These are phyloP conservation scores for Xylaria sp. DNA, from an alignment of 2,329 filamentous ascomycete genomes.

Conservation along the genomic window DNA sequence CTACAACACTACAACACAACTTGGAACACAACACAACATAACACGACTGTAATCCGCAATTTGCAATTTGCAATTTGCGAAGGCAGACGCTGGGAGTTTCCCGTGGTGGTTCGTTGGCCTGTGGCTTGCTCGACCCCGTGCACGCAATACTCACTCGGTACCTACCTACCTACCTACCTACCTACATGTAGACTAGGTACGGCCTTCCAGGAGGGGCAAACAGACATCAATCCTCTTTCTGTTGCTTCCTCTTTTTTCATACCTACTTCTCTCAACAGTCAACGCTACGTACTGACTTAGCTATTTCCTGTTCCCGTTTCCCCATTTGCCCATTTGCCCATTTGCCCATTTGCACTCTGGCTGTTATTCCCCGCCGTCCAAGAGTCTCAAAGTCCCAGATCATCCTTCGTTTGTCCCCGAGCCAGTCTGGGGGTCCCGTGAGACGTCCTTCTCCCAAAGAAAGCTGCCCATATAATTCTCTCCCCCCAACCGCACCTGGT, in stretches of 20 bases:
- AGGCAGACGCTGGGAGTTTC: conserved; percentile 8
- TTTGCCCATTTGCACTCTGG: background rate
- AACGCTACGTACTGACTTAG: background rate
- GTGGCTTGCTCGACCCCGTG: conserved; percentile 34
- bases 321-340: background rate
- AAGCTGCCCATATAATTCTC: conserved; percentile 26
- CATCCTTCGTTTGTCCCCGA: conserved; percentile 27
- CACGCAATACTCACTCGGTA: conserved; percentile 13
- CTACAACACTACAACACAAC: no score
- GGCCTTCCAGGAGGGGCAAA: conserved; percentile 20
- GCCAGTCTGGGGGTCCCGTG: conserved; percentile 25
- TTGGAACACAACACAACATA: background rate
- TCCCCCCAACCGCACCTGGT: conserved; percentile 23
- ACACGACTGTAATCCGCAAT: background rate
- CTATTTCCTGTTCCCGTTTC: background rate
- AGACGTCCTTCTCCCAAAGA: conserved; percentile 31
- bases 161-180: no score
- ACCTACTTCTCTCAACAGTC: background rate
- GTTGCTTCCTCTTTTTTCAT: conserved; percentile 4
- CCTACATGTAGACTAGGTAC: no score
- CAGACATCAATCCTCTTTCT: conserved; percentile 21
- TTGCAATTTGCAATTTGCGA: conserved; percentile 8
- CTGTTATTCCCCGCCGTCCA: conserved; percentile 15
- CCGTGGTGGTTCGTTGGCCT: conserved; percentile 16
- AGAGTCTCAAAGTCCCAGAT: conserved; percentile 6